Evolutionary conservation across 345 rosid genomes (phyloP).

Genomic region (Rhizophora apiculata): DNA sequence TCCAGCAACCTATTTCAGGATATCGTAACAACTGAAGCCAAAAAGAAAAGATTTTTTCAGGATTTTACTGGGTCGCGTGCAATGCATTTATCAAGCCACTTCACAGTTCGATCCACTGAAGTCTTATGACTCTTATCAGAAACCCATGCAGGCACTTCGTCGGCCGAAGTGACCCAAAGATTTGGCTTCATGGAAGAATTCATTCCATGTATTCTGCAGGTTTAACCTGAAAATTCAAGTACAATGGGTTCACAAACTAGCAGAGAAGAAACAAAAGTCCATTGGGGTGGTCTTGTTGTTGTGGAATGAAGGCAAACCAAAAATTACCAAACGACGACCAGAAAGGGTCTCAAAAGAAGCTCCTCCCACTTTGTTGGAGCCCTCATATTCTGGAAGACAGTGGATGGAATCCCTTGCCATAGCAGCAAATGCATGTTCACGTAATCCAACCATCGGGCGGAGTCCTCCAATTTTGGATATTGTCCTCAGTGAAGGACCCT

Average conservation of each 20-base stretch:
- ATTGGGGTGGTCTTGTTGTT: too few relatives aligned
- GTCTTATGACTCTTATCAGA: slow-evolving; percentile 52
- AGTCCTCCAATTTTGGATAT: slow-evolving; percentile 62
- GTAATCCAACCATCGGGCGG: slow-evolving; percentile 51
- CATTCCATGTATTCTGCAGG: slow-evolving; percentile 58
- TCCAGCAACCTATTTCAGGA: background rate
- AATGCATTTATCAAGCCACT: slow-evolving; percentile 78
- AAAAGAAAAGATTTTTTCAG: background rate
- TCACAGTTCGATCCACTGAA: slow-evolving; percentile 66
- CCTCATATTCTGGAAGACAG: slow-evolving; percentile 52
- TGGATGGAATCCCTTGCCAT: slow-evolving; percentile 65
- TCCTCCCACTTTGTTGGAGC: slow-evolving; percentile 56
- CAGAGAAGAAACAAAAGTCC: background rate
- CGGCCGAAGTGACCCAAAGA: slow-evolving; percentile 65
- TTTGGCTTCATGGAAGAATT: slow-evolving; percentile 62
- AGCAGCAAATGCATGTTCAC: slow-evolving; percentile 46
- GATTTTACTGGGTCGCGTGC: slow-evolving; percentile 42
- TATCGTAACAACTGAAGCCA: background rate
- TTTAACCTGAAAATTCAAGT: slow-evolving; percentile 44
- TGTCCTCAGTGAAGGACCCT: slow-evolving; percentile 41
- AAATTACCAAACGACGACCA: slow-evolving; percentile 56
- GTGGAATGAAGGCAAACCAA: background rate
- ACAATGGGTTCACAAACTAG: background rate
- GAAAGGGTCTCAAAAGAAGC: slow-evolving; percentile 72
- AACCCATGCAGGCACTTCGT: slow-evolving; percentile 76